Percentiles rank a stretch among this genome's conserved stretches.
Evolutionary conservation across 441 rosid species (phyloP).

Genomic region (Euphorbia schlechtendalii): DNA sequence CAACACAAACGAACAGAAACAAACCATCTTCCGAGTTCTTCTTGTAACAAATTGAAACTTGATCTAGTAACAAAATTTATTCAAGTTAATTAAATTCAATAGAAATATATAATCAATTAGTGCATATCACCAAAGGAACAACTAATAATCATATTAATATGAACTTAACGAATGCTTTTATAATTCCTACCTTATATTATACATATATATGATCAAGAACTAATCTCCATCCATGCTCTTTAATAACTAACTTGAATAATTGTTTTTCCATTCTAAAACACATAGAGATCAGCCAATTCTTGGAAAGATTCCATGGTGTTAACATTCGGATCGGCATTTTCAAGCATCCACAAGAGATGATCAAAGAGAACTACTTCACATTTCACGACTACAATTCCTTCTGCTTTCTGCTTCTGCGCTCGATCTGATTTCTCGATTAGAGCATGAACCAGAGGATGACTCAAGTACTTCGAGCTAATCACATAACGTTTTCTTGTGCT

Average conservation of each 20-base stretch:
- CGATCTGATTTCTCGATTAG: conserved; percentile 46
- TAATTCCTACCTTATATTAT: conserved; percentile 2
- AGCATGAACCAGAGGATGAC: conserved; percentile 68
- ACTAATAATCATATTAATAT: background rate
- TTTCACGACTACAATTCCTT: conserved; percentile 39
- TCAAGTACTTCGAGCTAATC: conserved; percentile 57
- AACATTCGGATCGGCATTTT: conserved; percentile 56
- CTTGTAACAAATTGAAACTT: background rate
- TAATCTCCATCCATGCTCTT: background rate
- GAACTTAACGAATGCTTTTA: too few relatives aligned
- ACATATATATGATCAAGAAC: background rate
- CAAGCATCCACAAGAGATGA: conserved; percentile 80
- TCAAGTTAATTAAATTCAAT: conserved; percentile 2
- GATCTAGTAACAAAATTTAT: conserved; percentile 8
- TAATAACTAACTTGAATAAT: too few relatives aligned
- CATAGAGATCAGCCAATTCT: conserved; percentile 67
- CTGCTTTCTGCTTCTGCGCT: background rate
- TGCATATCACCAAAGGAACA: background rate
- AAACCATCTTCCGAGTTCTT: background rate
- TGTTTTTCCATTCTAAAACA: too few relatives aligned
- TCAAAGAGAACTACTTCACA: conserved; percentile 76
- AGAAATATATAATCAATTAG: background rate
- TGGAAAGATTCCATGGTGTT: conserved; percentile 56
- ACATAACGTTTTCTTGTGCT: conserved; percentile 65
- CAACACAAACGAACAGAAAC: background rate